These are phyloP conservation scores for Cyberlindnera nakhonratchasimensis DNA, from an alignment of 805 yeast species.

Conservation along the genomic window DNA sequence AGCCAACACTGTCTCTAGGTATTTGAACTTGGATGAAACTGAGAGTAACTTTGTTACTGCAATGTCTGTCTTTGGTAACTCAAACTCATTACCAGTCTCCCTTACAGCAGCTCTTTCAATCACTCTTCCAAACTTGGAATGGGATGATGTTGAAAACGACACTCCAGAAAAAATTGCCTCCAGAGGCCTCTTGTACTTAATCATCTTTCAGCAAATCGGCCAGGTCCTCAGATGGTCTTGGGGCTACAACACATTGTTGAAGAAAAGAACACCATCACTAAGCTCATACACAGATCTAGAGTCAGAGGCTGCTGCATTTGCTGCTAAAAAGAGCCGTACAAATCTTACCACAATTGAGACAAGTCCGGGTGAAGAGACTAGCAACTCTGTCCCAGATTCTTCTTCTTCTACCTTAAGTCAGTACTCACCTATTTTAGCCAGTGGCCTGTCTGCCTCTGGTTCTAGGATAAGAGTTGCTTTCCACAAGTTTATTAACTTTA, in stretches of 20 bases:
- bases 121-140: slow-evolving; percentile 68
- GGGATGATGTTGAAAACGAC: slow-evolving; percentile 73
- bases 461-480: not conserved
- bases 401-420: not conserved
- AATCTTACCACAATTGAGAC: slow-evolving; percentile 1
- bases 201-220: slow-evolving; percentile 80
- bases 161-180: slow-evolving; percentile 68
- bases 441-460: not conserved
- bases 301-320: not conserved
- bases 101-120: slow-evolving; percentile 75
- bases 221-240: slow-evolving; percentile 83
- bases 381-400: not conserved
- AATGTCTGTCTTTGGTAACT: slow-evolving; percentile 95
- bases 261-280: slow-evolving; percentile 36
- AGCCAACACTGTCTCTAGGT: slow-evolving; percentile 51
- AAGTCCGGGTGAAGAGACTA: not conserved
- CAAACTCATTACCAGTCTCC: slow-evolving; percentile 92
- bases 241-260: slow-evolving; percentile 73
- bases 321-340: slow-evolving; percentile 1
- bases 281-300: slow-evolving; percentile 1
- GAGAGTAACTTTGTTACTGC: slow-evolving; percentile 93
- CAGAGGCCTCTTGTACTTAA: slow-evolving; percentile 71
- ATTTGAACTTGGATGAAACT: slow-evolving; percentile 59
- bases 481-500: slow-evolving; percentile 37
- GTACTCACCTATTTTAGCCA: not conserved